Evolutionary conservation across 768 basidiomycete genomes (phyloP), one percentile per base, ranked within the genome.

Genomic region (Russula olivacea): DNA sequence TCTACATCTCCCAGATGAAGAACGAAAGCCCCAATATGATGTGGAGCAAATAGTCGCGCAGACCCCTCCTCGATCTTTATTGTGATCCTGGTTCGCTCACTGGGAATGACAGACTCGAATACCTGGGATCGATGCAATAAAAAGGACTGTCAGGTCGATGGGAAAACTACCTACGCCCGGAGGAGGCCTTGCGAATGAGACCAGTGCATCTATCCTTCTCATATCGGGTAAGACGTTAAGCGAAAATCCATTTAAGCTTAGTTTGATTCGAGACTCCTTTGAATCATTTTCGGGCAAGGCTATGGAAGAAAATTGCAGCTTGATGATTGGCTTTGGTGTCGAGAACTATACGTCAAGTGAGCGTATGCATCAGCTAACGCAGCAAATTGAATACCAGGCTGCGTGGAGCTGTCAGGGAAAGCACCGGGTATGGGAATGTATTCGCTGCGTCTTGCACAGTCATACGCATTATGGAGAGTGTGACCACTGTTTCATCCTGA

Each of bases 41-140:
- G 80, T 1, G 82, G 81, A 1, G 87, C 81, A 23, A 83, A 76
- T 1, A 82, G 63, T 55, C 85, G 84, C 12, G 91, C 68, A 0
- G 91, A 89, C 11, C 85, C 81, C 68, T 94, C 88, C 19, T 76
- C 62, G 23, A 93, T 69, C 65, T 80, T 82, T 38, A 95, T 63
- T n/a, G 79, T 76, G 28, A 98, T 74, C 12, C 78, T 77, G 7
- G 93, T 98, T 48, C 88, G 76, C 71, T 98, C 97, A 59, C 81
- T 93, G 1, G 97, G 97, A 17, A 93, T 84, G 14, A 97, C 93
- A 25, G 92, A 82, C 72, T 95, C 95, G 70, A 99, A 99, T 0
- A 90, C 88, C 93, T 85, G 63, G 2, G 79, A 54, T 36, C 7
- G 40, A 53, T 41, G 36, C 58, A 48, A 48, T 62, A 36, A 64